Conservation (phyloP, 2,329 filamentous ascomycete genomes). For the Cryphonectria carpinicola region DNA sequence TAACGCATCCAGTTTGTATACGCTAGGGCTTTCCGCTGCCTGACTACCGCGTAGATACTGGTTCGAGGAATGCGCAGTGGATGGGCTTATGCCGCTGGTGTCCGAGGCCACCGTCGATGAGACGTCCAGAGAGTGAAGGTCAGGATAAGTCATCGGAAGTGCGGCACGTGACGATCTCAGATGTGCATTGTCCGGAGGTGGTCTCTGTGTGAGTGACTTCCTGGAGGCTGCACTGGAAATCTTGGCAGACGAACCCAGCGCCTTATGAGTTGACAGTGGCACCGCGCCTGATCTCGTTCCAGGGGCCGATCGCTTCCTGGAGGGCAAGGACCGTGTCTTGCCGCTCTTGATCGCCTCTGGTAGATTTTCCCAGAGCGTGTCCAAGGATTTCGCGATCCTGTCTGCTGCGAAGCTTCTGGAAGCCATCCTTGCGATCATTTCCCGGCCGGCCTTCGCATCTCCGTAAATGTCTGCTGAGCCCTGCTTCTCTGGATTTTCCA, state of each 20-base stretch:
- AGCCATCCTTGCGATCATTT: conserved; percentile 78
- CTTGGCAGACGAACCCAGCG: conserved; percentile 7
- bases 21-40: conserved; percentile 43
- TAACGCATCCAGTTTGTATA: conserved; percentile 72
- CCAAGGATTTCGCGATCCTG: conserved; percentile 76
- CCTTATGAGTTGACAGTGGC: conserved; percentile 28
- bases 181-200: conserved; percentile 41
- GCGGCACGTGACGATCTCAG: conserved; percentile 35
- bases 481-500: conserved; percentile 77
- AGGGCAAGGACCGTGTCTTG: conserved; percentile 44
- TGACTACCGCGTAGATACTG: conserved; percentile 34
- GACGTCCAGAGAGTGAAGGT: conserved; percentile 52
- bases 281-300: conserved; percentile 42
- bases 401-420: conserved; percentile 88
- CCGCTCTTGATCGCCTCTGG: conserved; percentile 69
- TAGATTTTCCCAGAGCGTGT: conserved; percentile 79
- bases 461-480: conserved; percentile 79
- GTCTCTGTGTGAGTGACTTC: not conserved
- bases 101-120: conserved; percentile 46
- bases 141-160: conserved; percentile 47
- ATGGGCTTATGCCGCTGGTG: conserved; percentile 36
- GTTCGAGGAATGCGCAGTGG: conserved; percentile 36
- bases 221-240: not conserved
- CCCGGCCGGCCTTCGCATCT: conserved; percentile 83
- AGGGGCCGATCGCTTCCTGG: conserved; percentile 62